Base-by-base conservation (phyloP, 768 basidiomycete species). In the Tylopilus balloui region DNA sequence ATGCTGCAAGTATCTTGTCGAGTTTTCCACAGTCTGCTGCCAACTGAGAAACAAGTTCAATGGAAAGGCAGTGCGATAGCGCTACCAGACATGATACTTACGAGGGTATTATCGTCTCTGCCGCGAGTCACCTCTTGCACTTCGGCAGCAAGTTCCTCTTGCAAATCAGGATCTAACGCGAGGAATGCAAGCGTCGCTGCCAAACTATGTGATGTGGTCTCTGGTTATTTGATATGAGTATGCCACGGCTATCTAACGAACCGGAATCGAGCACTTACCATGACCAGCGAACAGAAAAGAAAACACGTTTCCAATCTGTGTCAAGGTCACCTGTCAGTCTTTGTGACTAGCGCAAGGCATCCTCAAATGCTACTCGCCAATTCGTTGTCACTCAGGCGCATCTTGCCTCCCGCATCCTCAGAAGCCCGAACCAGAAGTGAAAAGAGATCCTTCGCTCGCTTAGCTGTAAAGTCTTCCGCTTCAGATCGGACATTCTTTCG, bases 231-330 rank as follows among this genome's bases (percentile, higher is more conserved):
- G 3, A 34, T 24, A 14, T 43, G 15, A 52, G 32, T 10, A 28
- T 40, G 43, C 27, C 28, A 27, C 35, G n/a, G 8, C 20, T 24
- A 13, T 54, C 23, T 6, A 28, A 25, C 23, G 9, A 27, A 37
- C 27, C n/a, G 12, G 13, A 25, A 41, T 12, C 3, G 37, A 36
- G 25, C 12, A 52, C 66, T 31, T 51, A 74, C 79, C 81, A 59
- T 82, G 78, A 12, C 83, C 81, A 37, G 81, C 80, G 34, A 83
- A 75, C 20, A 84, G 63, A 58, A 79, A 67, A 11, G 73, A 54
- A 52, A 72, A 81, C 1, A 78, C 57, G 42, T 81, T 81, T 6
- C 78, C 79, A 41, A 79, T 76, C 78, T 78, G n/a, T 38, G 24
- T 4, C 25, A 24, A 24, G 11, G n/a, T 40, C 35, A 28, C 25